Percentiles rank a stretch among this genome's conserved stretches.
phyloP scores from a whole-genome alignment of 345 rosid species.

The Mangifera indica region DNA sequence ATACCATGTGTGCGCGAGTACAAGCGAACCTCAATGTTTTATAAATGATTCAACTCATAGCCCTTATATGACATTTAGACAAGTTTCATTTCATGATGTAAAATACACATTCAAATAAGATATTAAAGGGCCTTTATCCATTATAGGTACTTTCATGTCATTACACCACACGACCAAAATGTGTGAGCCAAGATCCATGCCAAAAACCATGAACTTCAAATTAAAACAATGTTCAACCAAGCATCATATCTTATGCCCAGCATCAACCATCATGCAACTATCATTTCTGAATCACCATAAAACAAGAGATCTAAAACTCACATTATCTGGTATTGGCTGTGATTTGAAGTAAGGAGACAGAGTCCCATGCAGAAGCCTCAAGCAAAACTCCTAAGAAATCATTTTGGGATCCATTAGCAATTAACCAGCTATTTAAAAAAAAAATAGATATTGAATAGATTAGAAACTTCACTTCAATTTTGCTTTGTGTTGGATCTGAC shows the following conservation, averaged over 20 bases:
- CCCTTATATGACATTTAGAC: neutral
- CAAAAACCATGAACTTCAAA: neutral
- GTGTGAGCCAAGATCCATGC: too few relatives aligned
- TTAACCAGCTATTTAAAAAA: slow-evolving; percentile 9
- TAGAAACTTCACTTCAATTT: slow-evolving; percentile 58
- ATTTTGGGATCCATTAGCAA: slow-evolving; percentile 14
- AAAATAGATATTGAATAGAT: slow-evolving; percentile 10
- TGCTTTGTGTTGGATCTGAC: slow-evolving; percentile 56
- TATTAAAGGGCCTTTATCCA: neutral
- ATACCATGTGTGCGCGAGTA: neutral
- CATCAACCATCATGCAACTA: slow-evolving; percentile 1
- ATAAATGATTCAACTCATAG: neutral
- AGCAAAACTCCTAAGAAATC: slow-evolving; percentile 61
- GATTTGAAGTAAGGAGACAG: slow-evolving; percentile 66
- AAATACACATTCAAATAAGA: neutral
- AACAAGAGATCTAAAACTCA: slow-evolving; percentile 34
- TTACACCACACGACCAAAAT: neutral
- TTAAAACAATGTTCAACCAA: slow-evolving; percentile 1
- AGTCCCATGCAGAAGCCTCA: slow-evolving; percentile 53
- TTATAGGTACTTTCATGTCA: neutral
- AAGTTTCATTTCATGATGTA: slow-evolving; percentile 2
- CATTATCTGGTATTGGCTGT: slow-evolving; percentile 75
- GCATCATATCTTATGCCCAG: neutral
- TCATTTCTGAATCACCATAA: neutral
- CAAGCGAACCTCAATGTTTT: neutral